Conservation (phyloP, 208 protist species). For the Angomonas deanei region DNA sequence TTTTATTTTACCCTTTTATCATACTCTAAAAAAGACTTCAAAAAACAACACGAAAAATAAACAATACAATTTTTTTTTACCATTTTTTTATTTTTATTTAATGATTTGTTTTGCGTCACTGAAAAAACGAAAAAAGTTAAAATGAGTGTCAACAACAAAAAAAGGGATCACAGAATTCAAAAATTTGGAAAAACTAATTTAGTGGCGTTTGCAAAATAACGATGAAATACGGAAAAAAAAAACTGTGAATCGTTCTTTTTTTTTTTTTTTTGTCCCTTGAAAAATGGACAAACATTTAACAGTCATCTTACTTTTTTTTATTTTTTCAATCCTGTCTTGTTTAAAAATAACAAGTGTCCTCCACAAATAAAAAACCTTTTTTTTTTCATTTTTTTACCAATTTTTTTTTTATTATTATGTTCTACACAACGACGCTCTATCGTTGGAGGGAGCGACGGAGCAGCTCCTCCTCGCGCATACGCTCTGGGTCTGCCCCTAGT, state of each 20-base stretch:
- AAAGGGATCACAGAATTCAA: background rate
- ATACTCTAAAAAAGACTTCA: background rate
- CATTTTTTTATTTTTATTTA: background rate
- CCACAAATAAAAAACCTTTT: constrained; percentile 11
- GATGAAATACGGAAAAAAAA: constrained; percentile 8
- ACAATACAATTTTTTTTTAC: background rate
- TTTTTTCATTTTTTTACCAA: background rate
- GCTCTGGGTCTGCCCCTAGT: constrained; percentile 68
- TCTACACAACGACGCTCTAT: background rate
- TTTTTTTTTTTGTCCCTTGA: background rate
- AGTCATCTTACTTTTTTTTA: background rate
- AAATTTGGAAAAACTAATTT: background rate
- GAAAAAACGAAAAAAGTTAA: background rate
- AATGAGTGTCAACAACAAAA: background rate
- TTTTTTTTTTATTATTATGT: background rate
- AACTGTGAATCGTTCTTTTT: background rate
- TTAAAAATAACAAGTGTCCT: no score
- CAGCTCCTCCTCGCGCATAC: constrained; percentile 40
- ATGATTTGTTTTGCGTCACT: background rate
- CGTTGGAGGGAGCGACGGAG: constrained; percentile 16
- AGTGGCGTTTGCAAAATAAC: constrained; percentile 4
- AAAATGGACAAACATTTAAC: background rate
- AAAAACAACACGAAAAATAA: background rate
- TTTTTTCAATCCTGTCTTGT: background rate
- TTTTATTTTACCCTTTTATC: background rate